phyloP scores from a whole-genome alignment of 371 early-diverging fungal species.

The Lichtheimia hyalospora region DNA sequence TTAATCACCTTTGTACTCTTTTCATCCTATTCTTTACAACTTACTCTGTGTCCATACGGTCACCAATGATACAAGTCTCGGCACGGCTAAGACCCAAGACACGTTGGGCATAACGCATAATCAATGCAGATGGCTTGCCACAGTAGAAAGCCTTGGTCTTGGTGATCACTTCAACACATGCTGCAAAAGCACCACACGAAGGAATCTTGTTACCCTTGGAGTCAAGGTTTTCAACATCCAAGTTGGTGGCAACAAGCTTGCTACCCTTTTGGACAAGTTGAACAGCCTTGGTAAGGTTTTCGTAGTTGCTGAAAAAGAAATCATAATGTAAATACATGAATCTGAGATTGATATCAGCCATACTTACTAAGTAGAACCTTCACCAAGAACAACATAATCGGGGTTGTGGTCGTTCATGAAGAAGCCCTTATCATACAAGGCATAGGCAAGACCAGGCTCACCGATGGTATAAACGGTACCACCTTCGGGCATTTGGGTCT shows the following conservation, averaged over 20 bases:
- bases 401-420: constrained; percentile 66
- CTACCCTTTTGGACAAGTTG: constrained; percentile 59
- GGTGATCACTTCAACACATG: constrained; percentile 60
- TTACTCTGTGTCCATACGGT: constrained; percentile 70
- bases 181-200: constrained; percentile 63
- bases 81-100: constrained; percentile 56
- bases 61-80: constrained; percentile 71
- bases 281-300: constrained; percentile 63
- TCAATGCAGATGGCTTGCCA: constrained; percentile 67
- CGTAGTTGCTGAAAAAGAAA: constrained; percentile 79
- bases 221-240: constrained; percentile 63
- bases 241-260: constrained; percentile 67
- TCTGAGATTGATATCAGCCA: not conserved
- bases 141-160: constrained; percentile 69
- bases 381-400: constrained; percentile 68
- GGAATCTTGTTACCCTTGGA: constrained; percentile 59
- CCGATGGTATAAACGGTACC: constrained; percentile 65
- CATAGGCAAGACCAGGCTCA: constrained; percentile 66
- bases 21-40: not conserved
- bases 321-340: constrained; percentile 42
- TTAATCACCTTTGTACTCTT: constrained; percentile 16
- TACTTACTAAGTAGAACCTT: constrained; percentile 48
- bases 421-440: constrained; percentile 68
- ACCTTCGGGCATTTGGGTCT: constrained; percentile 59
- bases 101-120: constrained; percentile 67